Percentiles rank a stretch among this genome's conserved stretches.
Evolutionary conservation across 768 basidiomycete species (phyloP).

Genomic region (Suillus placidus): DNA sequence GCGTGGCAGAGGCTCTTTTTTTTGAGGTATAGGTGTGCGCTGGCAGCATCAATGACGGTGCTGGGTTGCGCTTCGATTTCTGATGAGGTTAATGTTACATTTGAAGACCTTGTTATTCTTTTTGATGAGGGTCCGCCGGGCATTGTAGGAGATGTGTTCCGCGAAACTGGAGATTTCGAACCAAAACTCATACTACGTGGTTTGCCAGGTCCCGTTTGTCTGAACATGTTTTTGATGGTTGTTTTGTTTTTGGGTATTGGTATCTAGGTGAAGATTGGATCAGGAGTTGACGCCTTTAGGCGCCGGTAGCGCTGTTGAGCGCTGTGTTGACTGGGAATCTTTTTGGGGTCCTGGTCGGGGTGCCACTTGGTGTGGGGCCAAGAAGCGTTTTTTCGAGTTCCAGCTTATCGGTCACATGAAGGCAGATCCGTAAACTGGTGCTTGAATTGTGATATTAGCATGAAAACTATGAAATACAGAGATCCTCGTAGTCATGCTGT

Average conservation of each 20-base stretch:
- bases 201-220: background rate
- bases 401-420: no score
- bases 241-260: background rate
- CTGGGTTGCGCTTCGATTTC: background rate
- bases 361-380: background rate
- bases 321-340: background rate
- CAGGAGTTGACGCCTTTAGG: background rate
- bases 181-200: background rate
- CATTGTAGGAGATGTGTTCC: background rate
- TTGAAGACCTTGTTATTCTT: background rate
- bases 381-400: no score
- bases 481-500: no score
- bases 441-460: no score
- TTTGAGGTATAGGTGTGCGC: background rate
- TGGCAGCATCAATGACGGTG: background rate
- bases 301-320: background rate
- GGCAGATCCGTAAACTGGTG: no score
- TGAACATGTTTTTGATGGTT: background rate
- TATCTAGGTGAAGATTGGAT: no score
- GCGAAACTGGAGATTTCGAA: background rate
- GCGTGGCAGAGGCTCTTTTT: background rate
- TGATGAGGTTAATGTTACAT: background rate
- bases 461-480: no score
- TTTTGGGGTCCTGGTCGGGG: background rate
- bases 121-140: background rate